Evolutionary conservation across 441 rosid species (phyloP).

Genomic region (Aquilaria agallochum): DNA sequence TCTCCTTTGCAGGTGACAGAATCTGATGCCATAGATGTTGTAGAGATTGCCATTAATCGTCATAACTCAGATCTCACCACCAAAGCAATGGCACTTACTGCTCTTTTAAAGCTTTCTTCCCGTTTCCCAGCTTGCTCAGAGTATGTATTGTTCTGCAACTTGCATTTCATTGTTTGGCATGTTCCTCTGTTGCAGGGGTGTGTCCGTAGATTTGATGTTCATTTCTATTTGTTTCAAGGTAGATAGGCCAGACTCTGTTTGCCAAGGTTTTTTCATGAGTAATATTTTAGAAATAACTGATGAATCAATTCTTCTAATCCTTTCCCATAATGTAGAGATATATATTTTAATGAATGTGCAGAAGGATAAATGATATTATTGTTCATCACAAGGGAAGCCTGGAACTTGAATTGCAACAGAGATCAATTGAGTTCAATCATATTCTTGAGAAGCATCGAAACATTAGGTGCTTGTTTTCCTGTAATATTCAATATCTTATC

Average conservation of each 20-base stretch:
- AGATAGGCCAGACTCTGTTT: too few species aligned
- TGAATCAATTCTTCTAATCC: slow-evolving; percentile 1
- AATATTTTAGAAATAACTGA: too few species aligned
- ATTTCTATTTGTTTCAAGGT: too few species aligned
- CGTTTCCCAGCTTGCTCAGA: slow-evolving; percentile 87
- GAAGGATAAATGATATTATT: slow-evolving; percentile 76
- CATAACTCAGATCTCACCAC: slow-evolving; percentile 77
- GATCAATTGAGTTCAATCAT: slow-evolving; percentile 93
- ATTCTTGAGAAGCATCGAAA: slow-evolving; percentile 84
- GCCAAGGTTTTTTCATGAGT: too few species aligned
- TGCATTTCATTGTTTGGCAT: slow-evolving; percentile 12
- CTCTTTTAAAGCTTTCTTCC: slow-evolving; percentile 88
- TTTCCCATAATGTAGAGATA: too few species aligned
- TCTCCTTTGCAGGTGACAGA: slow-evolving; percentile 76
- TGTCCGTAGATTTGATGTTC: neutral
- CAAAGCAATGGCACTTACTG: slow-evolving; percentile 86
- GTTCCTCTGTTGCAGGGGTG: neutral
- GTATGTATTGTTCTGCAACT: slow-evolving; percentile 42
- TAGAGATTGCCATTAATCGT: slow-evolving; percentile 64
- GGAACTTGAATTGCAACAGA: slow-evolving; percentile 98
- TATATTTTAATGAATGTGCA: slow-evolving; percentile 23
- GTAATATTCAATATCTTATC: slow-evolving; percentile 6
- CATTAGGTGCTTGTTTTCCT: slow-evolving; percentile 53
- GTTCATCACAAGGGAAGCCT: slow-evolving; percentile 77
- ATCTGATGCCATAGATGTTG: slow-evolving; percentile 82